Percentiles rank a stretch among this genome's conserved stretches.
Conservation (phyloP, 495 filamentous ascomycete genomes). For the Penicillium riverlandense region DNA sequence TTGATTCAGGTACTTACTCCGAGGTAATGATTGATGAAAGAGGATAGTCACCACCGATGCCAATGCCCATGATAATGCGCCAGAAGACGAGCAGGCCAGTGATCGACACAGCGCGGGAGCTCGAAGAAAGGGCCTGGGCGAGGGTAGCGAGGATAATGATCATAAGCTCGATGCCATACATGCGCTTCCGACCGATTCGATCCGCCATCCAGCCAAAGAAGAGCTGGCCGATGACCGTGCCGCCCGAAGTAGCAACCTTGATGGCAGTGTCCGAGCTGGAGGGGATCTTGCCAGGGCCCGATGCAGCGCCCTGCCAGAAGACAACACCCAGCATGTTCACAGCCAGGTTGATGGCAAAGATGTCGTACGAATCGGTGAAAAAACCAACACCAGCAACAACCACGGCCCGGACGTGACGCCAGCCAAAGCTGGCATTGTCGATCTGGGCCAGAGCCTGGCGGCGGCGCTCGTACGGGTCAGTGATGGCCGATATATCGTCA, state of each 20-base stretch:
- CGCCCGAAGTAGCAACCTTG: constrained; percentile 81
- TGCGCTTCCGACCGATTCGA: constrained; percentile 68
- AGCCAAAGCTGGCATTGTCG: constrained; percentile 73
- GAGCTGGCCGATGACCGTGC: constrained; percentile 80
- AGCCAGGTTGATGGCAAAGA: constrained; percentile 70
- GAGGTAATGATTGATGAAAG: constrained; percentile 79
- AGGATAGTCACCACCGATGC: constrained; percentile 84
- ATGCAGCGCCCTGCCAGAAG: constrained; percentile 51
- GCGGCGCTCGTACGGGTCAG: constrained; percentile 67
- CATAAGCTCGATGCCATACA: constrained; percentile 86
- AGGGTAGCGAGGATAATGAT: constrained; percentile 82
- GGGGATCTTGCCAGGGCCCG: constrained; percentile 49
- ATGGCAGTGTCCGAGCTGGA: constrained; percentile 68
- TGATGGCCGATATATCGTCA: constrained; percentile 45
- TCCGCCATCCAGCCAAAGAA: constrained; percentile 78
- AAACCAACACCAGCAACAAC: constrained; percentile 79
- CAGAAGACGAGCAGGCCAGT: constrained; percentile 80
- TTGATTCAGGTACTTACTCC: constrained; percentile 42
- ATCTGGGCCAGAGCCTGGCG: constrained; percentile 70
- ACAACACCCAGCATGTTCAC: constrained; percentile 68
- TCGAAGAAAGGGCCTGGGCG: constrained; percentile 64
- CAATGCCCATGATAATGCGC: constrained; percentile 78
- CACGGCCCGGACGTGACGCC: constrained; percentile 69
- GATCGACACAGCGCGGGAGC: constrained; percentile 61
- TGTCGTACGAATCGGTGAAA: constrained; percentile 75